phyloP scores from a whole-genome alignment of 495 filamentous ascomycete species.

The Haplographium delicatum region DNA sequence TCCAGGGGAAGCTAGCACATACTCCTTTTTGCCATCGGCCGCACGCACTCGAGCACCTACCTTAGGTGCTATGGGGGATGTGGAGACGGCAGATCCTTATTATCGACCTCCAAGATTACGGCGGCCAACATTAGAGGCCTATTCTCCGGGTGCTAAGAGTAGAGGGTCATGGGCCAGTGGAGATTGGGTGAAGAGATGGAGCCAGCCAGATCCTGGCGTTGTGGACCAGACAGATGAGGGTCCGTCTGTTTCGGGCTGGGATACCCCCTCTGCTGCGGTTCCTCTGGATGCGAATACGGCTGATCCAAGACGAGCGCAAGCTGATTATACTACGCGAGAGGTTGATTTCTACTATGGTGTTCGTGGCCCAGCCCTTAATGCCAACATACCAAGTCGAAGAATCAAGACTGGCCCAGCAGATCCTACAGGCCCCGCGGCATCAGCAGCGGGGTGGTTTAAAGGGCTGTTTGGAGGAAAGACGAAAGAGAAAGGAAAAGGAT shows the following conservation, averaged over 20 bases:
- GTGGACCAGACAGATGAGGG: slow-evolving; percentile 39
- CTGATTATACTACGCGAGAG: slow-evolving; percentile 88
- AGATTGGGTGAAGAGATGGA: slow-evolving; percentile 44
- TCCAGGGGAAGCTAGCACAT: slow-evolving; percentile 59
- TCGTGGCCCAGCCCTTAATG: slow-evolving; percentile 79
- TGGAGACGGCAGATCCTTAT: slow-evolving; percentile 31
- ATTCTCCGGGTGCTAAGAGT: slow-evolving; percentile 34
- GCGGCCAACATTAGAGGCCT: slow-evolving; percentile 22
- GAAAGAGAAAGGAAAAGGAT: slow-evolving; percentile 89
- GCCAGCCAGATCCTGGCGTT: slow-evolving; percentile 30
- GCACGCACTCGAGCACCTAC: slow-evolving; percentile 20
- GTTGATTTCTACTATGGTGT: slow-evolving; percentile 94
- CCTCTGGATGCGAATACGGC: slow-evolving; percentile 16
- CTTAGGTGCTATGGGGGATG: slow-evolving; percentile 9
- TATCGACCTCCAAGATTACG: slow-evolving; percentile 26
- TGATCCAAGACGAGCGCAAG: slow-evolving; percentile 41
- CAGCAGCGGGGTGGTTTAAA: slow-evolving; percentile 84
- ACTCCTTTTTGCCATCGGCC: slow-evolving; percentile 60
- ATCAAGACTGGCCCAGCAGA: slow-evolving; percentile 92
- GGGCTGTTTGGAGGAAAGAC: slow-evolving; percentile 72
- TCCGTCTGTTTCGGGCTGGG: slow-evolving; percentile 43
- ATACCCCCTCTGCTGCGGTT: slow-evolving; percentile 36
- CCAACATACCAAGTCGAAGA: slow-evolving; percentile 71
- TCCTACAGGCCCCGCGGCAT: slow-evolving; percentile 82
- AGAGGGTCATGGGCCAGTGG: slow-evolving; percentile 46